Evolutionary conservation across 1,284 basidiomycete species (phyloP).

Genomic region (Anthracocystis panici-leucophaei): DNA sequence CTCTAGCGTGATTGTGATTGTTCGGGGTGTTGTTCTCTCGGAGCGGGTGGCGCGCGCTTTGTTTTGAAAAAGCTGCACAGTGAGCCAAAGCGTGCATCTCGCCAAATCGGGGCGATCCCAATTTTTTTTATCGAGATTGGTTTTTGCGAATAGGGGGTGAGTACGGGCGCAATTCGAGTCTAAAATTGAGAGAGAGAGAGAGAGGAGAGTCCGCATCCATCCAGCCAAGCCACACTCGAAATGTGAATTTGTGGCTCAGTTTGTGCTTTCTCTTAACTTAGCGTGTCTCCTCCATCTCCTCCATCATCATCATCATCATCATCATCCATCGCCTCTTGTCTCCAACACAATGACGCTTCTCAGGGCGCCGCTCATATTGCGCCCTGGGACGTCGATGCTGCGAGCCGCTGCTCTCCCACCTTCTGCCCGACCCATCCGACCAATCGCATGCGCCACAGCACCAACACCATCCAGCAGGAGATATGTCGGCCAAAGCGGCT

Average conservation of each 20-base stretch:
- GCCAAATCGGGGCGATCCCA: not conserved
- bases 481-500: not conserved
- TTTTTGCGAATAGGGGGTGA: constrained; percentile 2
- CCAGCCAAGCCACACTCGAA: not conserved
- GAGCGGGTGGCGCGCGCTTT: constrained; percentile 1
- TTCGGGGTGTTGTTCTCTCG: constrained; percentile 1
- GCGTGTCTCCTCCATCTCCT: constrained; percentile 15
- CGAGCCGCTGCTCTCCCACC: not conserved
- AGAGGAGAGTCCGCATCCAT: not conserved
- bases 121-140: not conserved
- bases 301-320: not conserved
- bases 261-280: not conserved
- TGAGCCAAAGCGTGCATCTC: no score
- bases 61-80: constrained; percentile 1
- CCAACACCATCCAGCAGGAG: constrained; percentile 7
- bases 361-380: constrained; percentile 25
- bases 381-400: constrained; percentile 16
- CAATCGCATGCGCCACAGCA: not conserved
- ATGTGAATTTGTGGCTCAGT: constrained; percentile 3
- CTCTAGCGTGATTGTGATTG: not conserved
- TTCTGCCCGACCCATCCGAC: not conserved
- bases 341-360: constrained; percentile 24
- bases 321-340: not conserved
- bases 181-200: not conserved
- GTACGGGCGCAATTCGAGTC: not conserved